A percentile compares a stretch with the other conserved stretches of the same genome.
phyloP scores from a whole-genome alignment of 768 basidiomycete genomes.

The Macrolepiota dolichaula region DNA sequence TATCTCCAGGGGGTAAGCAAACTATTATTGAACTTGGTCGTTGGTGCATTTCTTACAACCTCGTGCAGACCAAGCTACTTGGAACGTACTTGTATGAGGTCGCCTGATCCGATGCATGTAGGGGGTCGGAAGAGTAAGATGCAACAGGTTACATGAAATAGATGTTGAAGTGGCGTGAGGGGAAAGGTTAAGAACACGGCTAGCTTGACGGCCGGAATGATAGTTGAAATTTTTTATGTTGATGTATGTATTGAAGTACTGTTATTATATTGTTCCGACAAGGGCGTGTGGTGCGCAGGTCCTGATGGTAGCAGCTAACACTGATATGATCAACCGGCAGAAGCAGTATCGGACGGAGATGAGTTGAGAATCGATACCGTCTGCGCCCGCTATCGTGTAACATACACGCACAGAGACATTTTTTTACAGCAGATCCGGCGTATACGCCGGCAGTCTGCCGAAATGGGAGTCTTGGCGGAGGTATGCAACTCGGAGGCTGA shows the following conservation, averaged over 20 bases:
- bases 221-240: not conserved
- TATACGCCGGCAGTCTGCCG: not conserved
- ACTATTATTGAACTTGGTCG: not conserved
- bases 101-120: conserved; percentile 17
- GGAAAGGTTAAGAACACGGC: not conserved
- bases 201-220: not conserved
- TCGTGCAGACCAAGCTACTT: conserved; percentile 62
- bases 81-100: conserved; percentile 83
- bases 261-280: not conserved
- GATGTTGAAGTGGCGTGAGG: no score
- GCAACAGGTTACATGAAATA: no score
- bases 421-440: not conserved
- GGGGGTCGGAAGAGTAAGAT: not conserved
- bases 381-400: not conserved
- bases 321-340: not conserved
- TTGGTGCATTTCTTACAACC: not conserved
- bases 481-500: not conserved
- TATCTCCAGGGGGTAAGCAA: conserved; percentile 76
- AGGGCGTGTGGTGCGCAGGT: not conserved
- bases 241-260: not conserved
- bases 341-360: not conserved
- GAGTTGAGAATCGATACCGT: not conserved
- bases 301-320: not conserved
- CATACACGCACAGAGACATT: not conserved
- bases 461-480: not conserved